Conservation (phyloP, 768 basidiomycete genomes). For the Neoboletus subvelutipes region DNA sequence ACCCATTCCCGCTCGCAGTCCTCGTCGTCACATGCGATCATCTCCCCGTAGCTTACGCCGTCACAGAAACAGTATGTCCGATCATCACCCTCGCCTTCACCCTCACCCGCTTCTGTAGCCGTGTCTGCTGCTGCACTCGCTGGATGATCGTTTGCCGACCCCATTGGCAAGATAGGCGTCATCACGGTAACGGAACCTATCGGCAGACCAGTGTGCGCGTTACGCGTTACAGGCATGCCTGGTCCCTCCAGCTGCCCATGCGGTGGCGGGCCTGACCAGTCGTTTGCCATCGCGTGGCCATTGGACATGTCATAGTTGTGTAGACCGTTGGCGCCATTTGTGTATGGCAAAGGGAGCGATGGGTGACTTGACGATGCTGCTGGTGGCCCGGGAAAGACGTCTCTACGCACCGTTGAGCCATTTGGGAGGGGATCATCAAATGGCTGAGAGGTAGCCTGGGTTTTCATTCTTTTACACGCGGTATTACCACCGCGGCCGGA, state of each 20-base stretch:
- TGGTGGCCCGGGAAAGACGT: conserved; percentile 49
- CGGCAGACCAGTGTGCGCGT: conserved; percentile 25
- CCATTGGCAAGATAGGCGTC: conserved; percentile 22
- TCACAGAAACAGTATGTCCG: conserved; percentile 85
- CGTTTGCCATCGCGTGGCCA: conserved; percentile 36
- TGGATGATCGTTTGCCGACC: conserved; percentile 32
- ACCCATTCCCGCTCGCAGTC: conserved; percentile 91
- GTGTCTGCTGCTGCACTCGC: conserved; percentile 38
- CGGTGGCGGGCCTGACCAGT: conserved; percentile 51
- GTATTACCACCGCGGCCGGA: conserved; percentile 33
- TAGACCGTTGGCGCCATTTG: conserved; percentile 37
- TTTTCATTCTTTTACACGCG: conserved; percentile 44
- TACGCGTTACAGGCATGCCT: conserved; percentile 70
- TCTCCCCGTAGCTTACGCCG: conserved; percentile 84
- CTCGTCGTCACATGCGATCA: conserved; percentile 90
- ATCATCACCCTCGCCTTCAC: conserved; percentile 58
- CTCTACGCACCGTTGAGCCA: conserved; percentile 39
- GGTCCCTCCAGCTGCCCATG: conserved; percentile 69
- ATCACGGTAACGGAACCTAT: conserved; percentile 27
- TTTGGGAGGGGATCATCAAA: conserved; percentile 43
- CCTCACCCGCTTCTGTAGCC: conserved; percentile 46
- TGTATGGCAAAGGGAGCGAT: conserved; percentile 48
- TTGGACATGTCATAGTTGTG: conserved; percentile 42
- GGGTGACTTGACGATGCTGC: conserved; percentile 51
- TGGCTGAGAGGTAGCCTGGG: conserved; percentile 37